Evolutionary conservation across 192 early-diverging fungal species (phyloP).

Genomic region (Podila horticola): DNA sequence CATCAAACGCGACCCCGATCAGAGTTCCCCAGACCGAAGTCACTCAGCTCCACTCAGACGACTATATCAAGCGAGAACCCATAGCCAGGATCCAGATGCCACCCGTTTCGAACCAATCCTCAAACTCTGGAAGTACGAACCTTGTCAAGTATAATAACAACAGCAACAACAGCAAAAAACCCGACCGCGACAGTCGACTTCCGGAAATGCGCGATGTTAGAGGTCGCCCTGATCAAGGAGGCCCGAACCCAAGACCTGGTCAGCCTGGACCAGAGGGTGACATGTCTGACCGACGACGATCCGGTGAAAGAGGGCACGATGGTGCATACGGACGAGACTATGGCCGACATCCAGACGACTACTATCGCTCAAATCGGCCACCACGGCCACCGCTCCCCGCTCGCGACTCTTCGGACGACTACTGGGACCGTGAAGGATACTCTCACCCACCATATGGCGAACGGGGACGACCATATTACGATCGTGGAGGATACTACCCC

Average conservation of each 20-base stretch:
- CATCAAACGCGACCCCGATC: neutral
- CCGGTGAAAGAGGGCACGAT: neutral
- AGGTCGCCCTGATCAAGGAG: too few relatives aligned
- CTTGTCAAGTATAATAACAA: neutral
- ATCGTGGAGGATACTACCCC: neutral
- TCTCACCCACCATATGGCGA: neutral
- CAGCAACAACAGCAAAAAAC: neutral
- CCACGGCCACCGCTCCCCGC: neutral
- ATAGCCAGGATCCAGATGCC: neutral
- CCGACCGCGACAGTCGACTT: too few relatives aligned
- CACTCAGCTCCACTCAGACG: constrained; percentile 8
- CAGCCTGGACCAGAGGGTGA: neutral
- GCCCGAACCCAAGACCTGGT: neutral
- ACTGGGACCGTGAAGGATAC: neutral
- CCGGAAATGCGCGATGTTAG: too few relatives aligned
- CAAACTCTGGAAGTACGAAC: neutral
- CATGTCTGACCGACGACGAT: neutral
- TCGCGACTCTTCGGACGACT: neutral
- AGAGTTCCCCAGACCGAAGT: neutral
- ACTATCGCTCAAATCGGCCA: neutral
- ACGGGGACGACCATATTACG: neutral
- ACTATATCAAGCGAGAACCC: constrained; percentile 9
- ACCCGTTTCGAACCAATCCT: neutral
- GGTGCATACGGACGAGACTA: neutral
- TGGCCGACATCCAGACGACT: neutral